Conservation (phyloP, 176 grass and related monocot genomes). For the Lolium rigidum region DNA sequence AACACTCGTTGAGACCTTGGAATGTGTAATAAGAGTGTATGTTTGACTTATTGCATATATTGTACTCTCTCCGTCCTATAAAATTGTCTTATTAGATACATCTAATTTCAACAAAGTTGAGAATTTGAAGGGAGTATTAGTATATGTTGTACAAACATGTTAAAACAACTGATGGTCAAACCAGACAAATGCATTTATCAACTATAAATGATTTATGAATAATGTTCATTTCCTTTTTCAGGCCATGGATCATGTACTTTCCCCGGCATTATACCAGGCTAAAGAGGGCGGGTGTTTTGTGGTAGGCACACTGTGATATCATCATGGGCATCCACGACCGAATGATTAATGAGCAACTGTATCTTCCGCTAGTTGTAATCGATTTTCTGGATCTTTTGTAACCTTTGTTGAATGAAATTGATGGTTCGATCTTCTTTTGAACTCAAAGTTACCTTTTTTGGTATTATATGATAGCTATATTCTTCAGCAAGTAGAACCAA, state of each 20-base stretch:
- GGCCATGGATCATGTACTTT: constrained; percentile 45
- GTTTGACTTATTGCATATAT: too few species aligned
- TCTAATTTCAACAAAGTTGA: too few species aligned
- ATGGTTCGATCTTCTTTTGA: neutral
- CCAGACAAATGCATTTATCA: neutral
- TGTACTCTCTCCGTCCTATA: too few species aligned
- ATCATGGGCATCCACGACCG: neutral
- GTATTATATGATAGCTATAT: neutral
- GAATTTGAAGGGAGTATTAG: too few species aligned
- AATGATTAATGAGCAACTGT: neutral
- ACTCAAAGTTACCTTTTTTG: neutral
- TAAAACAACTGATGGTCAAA: too few species aligned
- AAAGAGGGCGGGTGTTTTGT: neutral
- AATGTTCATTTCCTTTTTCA: neutral
- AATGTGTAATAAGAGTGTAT: too few species aligned
- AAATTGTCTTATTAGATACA: too few species aligned
- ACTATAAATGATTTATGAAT: neutral
- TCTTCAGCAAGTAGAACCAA: constrained; percentile 9
- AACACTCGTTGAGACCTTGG: too few species aligned
- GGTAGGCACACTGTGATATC: neutral
- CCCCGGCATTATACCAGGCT: constrained; percentile 24
- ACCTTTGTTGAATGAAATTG: neutral
- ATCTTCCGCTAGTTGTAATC: neutral
- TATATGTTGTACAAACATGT: too few species aligned
- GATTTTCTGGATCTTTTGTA: neutral